Base-by-base conservation (phyloP, 805 yeast genomes). In the Lipomyces mesembrius region DNA sequence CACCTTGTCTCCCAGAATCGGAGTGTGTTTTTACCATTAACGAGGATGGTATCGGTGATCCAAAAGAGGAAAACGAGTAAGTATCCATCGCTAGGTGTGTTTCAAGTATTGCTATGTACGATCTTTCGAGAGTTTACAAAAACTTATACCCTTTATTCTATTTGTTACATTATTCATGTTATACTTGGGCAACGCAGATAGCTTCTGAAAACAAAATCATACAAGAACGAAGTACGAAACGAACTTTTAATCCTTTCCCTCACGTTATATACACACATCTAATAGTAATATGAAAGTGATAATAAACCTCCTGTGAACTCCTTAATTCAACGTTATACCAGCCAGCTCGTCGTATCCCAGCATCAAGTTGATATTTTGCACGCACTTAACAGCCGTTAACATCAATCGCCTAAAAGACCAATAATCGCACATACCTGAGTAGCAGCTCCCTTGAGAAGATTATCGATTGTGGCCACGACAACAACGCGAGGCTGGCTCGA, bases 31-130 rank as follows among this genome's bases (percentile, higher is more conserved):
- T 95, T 81, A 98, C 97, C 4, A 91, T 95, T 69, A 95, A 93
- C 76, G 97, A 92, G 77, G 97, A 94, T 74, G 99, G 99, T 68
- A 88, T 95, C 71, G 97, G 97, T 65, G 99, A 95, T 80, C 98
- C 98, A 60, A 86, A 88, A 72, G 91, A 90, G 22, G 95, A 90
- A 60, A 94, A 88, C 63, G 84, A 61, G 32, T 55, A 56, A n/a
- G 14, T 29, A 1, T 49, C 4, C 6, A 12, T 37, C 3, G 43
- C 43, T 37, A 3, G 17, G 43, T 14, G 17, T 12, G 43, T 37
- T 12, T 37, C 43, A 37, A 12, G 43, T 37, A 43, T 43, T 43
- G 49, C 49, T 43, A 43, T 43, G 49, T 43, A 5, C 25, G 49
- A 43, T 43, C 9, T 43, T 43, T n/a, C 12, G 49, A 37, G 43